Conservation (phyloP, 305 asterid species). For the Lippia alba region DNA sequence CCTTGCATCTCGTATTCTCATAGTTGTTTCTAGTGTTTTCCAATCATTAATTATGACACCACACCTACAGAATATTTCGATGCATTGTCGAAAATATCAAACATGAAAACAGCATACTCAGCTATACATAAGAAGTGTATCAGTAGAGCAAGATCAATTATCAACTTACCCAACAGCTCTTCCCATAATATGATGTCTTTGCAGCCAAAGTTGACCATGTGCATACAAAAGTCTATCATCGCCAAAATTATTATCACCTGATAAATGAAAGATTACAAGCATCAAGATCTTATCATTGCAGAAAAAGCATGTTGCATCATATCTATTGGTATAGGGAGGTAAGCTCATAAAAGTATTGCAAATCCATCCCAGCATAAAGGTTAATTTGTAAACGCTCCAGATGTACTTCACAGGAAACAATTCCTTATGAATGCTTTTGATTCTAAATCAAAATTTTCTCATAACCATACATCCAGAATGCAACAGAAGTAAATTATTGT, state of each 20-base stretch:
- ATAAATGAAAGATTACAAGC: constrained; percentile 33
- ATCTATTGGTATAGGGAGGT: constrained; percentile 17
- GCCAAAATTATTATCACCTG: constrained; percentile 95
- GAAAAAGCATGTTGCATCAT: constrained; percentile 3
- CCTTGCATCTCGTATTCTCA: neutral
- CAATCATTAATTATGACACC: neutral
- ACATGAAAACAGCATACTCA: constrained; percentile 11
- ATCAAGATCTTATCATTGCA: constrained; percentile 13
- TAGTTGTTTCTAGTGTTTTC: neutral
- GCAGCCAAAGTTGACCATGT: constrained; percentile 94
- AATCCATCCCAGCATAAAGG: constrained; percentile 19
- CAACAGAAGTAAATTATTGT: constrained; percentile 10
- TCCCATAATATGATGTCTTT: constrained; percentile 94
- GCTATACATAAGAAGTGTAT: constrained; percentile 1
- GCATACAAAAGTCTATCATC: constrained; percentile 97
- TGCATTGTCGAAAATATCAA: constrained; percentile 18
- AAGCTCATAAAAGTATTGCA: constrained; percentile 13
- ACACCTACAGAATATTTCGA: constrained; percentile 17
- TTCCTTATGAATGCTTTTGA: neutral
- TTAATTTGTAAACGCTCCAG: constrained; percentile 21
- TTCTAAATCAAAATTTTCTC: neutral
- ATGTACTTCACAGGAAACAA: constrained; percentile 10
- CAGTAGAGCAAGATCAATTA: constrained; percentile 19
- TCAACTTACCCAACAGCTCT: constrained; percentile 96
- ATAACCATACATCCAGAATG: constrained; percentile 9